phyloP scores from a whole-genome alignment of 176 grass and related monocot species.

The Triticum aestivum region DNA sequence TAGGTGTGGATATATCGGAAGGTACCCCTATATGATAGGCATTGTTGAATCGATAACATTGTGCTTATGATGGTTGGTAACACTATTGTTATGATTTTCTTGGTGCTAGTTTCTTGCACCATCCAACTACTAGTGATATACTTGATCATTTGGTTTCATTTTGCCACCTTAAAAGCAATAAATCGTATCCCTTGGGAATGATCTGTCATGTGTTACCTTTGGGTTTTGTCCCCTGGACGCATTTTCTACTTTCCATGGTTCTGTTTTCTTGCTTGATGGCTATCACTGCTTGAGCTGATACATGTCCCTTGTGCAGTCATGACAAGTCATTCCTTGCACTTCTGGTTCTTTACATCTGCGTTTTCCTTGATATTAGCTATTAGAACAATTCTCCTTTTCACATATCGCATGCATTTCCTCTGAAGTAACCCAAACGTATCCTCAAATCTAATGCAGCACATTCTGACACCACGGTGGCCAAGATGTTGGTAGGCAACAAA shows the following conservation, averaged over 20 bases:
- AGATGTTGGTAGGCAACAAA: constrained; percentile 94
- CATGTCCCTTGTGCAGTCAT: not conserved
- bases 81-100: not conserved
- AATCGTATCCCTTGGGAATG: not conserved
- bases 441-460: constrained; percentile 54
- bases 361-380: not conserved
- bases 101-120: not conserved
- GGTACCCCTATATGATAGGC: not conserved
- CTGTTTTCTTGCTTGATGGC: not conserved
- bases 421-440: not conserved
- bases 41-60: not conserved
- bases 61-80: not conserved
- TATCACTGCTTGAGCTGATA: not conserved
- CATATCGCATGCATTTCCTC: not conserved
- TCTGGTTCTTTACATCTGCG: not conserved
- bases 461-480: constrained; percentile 74
- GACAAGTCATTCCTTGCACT: not conserved
- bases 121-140: constrained; percentile 5
- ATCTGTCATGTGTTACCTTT: not conserved
- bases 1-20: not conserved
- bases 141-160: not conserved
- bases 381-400: not conserved
- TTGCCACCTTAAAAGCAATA: not conserved
- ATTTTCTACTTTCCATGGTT: not conserved
- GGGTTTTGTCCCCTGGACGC: not conserved